Evolutionary conservation across 371 early-diverging fungal species (phyloP).

Genomic region (Nematocida parisii): DNA sequence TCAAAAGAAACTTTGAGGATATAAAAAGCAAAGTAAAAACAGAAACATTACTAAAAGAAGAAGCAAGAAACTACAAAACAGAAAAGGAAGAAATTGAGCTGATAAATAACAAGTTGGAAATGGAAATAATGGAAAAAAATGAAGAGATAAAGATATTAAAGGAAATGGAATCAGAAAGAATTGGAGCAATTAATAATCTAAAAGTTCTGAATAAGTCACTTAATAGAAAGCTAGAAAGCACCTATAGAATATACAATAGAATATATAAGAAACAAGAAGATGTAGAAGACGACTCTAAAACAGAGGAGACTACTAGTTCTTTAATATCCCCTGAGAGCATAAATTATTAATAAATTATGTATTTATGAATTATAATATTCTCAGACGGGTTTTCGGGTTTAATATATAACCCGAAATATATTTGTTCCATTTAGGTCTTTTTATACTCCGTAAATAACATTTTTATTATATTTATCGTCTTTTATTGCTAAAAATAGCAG

Average conservation of each 20-base stretch:
- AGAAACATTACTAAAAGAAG: constrained; percentile 1
- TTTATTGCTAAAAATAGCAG: too few species aligned
- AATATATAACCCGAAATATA: neutral
- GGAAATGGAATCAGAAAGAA: constrained; percentile 48
- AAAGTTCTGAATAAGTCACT: constrained; percentile 59
- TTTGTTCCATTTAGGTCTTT: too few species aligned
- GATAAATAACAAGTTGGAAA: constrained; percentile 57
- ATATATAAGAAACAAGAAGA: constrained; percentile 19
- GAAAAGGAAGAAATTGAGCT: constrained; percentile 61
- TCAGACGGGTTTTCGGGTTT: too few species aligned
- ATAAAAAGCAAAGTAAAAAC: constrained; percentile 49
- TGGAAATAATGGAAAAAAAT: constrained; percentile 49
- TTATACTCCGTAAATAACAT: too few species aligned
- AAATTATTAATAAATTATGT: constrained; percentile 22
- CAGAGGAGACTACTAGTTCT: constrained; percentile 49
- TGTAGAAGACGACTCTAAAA: constrained; percentile 20
- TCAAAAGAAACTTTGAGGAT: constrained; percentile 63
- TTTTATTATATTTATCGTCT: neutral
- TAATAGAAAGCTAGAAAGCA: constrained; percentile 67
- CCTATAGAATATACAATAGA: constrained; percentile 68
- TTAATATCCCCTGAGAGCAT: constrained; percentile 44
- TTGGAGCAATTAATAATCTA: constrained; percentile 38
- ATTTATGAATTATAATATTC: too few species aligned
- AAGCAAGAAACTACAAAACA: constrained; percentile 55
- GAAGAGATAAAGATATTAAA: constrained; percentile 48